Evolutionary conservation across 148 eudicot species (phyloP).

Genomic region (Heliosperma pusillum): DNA sequence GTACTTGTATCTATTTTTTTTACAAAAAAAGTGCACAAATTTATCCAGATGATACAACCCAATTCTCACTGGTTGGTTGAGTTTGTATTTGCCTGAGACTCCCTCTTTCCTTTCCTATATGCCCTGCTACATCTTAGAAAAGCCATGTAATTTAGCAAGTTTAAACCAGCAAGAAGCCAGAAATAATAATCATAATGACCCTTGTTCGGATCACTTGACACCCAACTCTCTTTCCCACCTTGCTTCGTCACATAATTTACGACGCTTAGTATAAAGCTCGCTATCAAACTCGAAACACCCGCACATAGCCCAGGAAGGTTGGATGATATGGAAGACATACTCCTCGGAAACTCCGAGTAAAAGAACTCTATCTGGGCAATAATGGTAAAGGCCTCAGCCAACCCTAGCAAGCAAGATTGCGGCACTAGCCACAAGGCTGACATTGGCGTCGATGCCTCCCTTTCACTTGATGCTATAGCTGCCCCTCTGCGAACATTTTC

Average conservation of each 20-base stretch:
- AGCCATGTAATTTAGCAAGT: conserved; percentile 29
- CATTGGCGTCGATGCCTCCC: conserved; percentile 5
- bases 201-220: conserved; percentile 34
- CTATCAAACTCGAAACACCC: conserved; percentile 18
- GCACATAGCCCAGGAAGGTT: conserved; percentile 13
- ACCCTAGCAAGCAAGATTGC: conserved; percentile 22
- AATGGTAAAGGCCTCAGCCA: conserved; percentile 18
- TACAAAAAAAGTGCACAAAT: not conserved
- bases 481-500: conserved; percentile 28
- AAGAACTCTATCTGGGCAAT: conserved; percentile 30
- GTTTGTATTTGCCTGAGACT: not conserved
- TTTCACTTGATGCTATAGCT: not conserved
- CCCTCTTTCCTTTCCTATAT: conserved; percentile 16
- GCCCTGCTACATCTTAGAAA: conserved; percentile 29
- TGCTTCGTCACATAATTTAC: conserved; percentile 21
- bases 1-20: too few species aligned
- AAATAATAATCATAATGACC: conserved; percentile 45
- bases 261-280: conserved; percentile 19
- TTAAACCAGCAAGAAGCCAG: conserved; percentile 34
- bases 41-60: not conserved
- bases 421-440: conserved; percentile 31
- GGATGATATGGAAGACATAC: conserved; percentile 32
- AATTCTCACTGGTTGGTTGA: not conserved
- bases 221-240: conserved; percentile 38
- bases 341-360: conserved; percentile 30